A percentile compares a stretch with the other conserved stretches of the same genome.
phyloP scores from a whole-genome alignment of 2,329 filamentous ascomycete species.

The Colletotrichum noveboracense region DNA sequence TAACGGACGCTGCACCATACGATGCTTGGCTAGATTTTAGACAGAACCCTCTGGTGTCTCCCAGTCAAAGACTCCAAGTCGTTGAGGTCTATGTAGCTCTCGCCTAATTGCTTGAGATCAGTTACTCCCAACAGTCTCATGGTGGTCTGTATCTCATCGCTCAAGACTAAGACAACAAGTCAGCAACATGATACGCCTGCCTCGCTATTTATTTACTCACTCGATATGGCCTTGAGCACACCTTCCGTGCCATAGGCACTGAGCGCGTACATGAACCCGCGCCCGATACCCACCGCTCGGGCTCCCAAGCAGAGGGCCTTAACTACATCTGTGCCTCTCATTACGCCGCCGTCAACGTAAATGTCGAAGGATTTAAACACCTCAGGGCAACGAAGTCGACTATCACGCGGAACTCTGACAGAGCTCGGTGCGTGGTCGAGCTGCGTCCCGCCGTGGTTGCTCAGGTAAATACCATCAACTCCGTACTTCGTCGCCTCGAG shows the following conservation, averaged over 20 bases:
- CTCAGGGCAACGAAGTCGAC: not conserved
- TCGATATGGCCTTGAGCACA: not conserved
- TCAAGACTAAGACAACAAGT: not conserved
- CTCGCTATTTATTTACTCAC: not conserved
- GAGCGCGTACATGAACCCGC: not conserved
- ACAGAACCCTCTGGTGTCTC: not conserved
- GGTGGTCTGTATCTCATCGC: not conserved
- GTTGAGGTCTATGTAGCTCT: not conserved
- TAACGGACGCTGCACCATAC: not conserved
- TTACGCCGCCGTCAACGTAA: rapidly evolving
- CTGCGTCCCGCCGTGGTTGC: not conserved
- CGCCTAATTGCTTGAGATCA: not conserved
- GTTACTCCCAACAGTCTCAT: not conserved
- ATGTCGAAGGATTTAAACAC: not conserved
- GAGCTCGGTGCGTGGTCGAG: not conserved
- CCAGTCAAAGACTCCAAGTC: not conserved
- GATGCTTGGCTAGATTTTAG: not conserved
- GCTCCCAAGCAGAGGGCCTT: not conserved
- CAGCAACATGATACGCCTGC: rapidly evolving
- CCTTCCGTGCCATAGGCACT: not conserved
- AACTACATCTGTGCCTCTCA: not conserved
- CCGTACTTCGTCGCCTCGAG: not conserved
- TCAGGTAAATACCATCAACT: not conserved
- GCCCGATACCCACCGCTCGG: not conserved
- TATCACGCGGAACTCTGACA: not conserved